A percentile compares a stretch with the other conserved stretches of the same genome.
Conservation (phyloP, 768 basidiomycete genomes). For the Calocybe cyanea region DNA sequence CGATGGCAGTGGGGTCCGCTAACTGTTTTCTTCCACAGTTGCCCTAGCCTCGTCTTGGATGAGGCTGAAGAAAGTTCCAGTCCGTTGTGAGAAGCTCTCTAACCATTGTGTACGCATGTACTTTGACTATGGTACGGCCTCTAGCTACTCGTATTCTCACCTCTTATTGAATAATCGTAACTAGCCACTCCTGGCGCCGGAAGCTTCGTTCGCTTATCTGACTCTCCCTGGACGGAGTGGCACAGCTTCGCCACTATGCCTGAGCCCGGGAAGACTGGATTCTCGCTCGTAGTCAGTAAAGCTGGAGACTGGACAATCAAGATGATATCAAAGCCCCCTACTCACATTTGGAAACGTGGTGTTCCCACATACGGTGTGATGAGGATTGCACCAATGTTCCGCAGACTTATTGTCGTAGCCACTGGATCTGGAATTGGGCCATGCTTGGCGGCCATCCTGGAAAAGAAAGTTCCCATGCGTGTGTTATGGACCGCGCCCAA, state of each 20-base stretch:
- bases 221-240: constrained; percentile 53
- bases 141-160: not conserved
- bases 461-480: constrained; percentile 45
- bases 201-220: constrained; percentile 43
- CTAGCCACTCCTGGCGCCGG: constrained; percentile 43
- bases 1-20: not conserved
- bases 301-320: constrained; percentile 62
- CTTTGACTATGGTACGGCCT: constrained; percentile 37
- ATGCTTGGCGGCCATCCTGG: constrained; percentile 53
- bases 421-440: constrained; percentile 60
- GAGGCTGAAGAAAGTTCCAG: constrained; percentile 36
- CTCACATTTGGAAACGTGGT: constrained; percentile 55
- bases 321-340: constrained; percentile 50
- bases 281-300: constrained; percentile 53
- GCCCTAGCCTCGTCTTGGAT: constrained; percentile 45
- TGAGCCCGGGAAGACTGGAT: constrained; percentile 43
- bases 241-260: constrained; percentile 57
- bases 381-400: constrained; percentile 51
- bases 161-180: not conserved
- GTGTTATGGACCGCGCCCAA: constrained; percentile 64
- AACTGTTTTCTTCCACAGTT: not conserved
- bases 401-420: constrained; percentile 52
- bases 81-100: constrained; percentile 37
- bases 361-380: constrained; percentile 55
- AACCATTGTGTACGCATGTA: constrained; percentile 40